Conservation (phyloP, 2,329 filamentous ascomycete species). For the Aspergillus neoniger region DNA sequence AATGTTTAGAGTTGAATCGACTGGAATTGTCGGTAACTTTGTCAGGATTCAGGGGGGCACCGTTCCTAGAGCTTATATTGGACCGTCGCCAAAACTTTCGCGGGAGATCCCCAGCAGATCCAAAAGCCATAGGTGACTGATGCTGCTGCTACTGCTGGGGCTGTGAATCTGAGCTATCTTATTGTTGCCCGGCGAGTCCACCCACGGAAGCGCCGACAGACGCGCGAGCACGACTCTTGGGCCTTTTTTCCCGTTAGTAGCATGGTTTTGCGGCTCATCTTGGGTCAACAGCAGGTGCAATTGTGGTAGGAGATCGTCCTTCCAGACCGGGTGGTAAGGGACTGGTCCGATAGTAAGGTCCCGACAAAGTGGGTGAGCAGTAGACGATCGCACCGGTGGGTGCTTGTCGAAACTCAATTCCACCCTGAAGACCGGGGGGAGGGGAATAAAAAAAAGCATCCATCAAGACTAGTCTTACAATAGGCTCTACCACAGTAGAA, state of each 20-base stretch:
- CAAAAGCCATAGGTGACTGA: conserved; percentile 13
- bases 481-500: background rate
- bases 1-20: conserved; percentile 23
- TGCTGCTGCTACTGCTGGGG: background rate
- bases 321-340: background rate
- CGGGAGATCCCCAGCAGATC: conserved; percentile 43
- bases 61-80: conserved; percentile 30
- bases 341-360: conserved; percentile 20
- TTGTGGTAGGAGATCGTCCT: background rate
- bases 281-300: background rate
- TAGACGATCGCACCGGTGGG: conserved; percentile 32
- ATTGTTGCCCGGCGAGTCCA: background rate
- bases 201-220: background rate
- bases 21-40: conserved; percentile 28
- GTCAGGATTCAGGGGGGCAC: conserved; percentile 26
- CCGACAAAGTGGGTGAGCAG: conserved; percentile 33
- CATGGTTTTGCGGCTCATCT: background rate
- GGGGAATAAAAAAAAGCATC: background rate
- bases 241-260: background rate
- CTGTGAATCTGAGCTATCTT: background rate
- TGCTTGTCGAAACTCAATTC: conserved; percentile 40
- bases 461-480: background rate
- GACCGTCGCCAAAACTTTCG: conserved; percentile 32
- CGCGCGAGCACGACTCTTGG: background rate
- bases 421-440: conserved; percentile 2